Base-by-base conservation (phyloP, 2,329 filamentous ascomycete genomes). In the Neonectria hederae region DNA sequence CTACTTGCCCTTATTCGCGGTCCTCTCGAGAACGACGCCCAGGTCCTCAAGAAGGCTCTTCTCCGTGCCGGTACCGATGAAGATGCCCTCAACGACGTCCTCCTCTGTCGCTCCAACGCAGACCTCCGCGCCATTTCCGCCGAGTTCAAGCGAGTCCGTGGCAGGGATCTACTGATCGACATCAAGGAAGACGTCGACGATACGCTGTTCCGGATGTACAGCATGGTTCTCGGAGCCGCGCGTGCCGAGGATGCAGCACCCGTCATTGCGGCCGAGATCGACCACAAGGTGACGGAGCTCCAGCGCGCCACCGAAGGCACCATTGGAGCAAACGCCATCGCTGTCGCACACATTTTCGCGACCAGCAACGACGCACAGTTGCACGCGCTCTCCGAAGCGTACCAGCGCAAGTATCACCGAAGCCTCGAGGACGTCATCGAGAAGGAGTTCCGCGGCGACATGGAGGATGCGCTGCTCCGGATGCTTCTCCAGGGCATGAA, bases 101-200 rank as follows among this genome's bases (percentile, higher is more conserved):
- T 80, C 0, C 63, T 79, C 1, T 75, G 75, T 22, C 77, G 77
- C 0, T 78, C 76, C 11, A 80, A 80, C 28, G 76, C 77, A 3
- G 77, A 80, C 42, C 71, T 79, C 1, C 70, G 73, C 4, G 77
- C 76, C 13, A 79, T 80, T 8, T 21, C 32, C 1, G 65, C 69
- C 3, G 74, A 77, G 63, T 80, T 78, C 32, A 72, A 60, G 54
- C 71, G 70, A 4, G 52, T 72, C 45, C 67, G 69, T 1, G 74
- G 72, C 52, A 69, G 66, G 2, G 76, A 79, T 1, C 69, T 80
- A 4, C 56, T 76, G 0, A 62, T 65, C 0, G 75, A 77, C 49
- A 73, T 79, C 30, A 75, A 74, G 60, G 69, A 74, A 9, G 76
- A 79, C 13, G 73, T 79, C 5, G 70, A 77, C 54, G 70, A 75